Percentiles rank a stretch among this genome's conserved stretches.
Conservation (phyloP, 179 eudicot species). For the Gypsophila paniculata region DNA sequence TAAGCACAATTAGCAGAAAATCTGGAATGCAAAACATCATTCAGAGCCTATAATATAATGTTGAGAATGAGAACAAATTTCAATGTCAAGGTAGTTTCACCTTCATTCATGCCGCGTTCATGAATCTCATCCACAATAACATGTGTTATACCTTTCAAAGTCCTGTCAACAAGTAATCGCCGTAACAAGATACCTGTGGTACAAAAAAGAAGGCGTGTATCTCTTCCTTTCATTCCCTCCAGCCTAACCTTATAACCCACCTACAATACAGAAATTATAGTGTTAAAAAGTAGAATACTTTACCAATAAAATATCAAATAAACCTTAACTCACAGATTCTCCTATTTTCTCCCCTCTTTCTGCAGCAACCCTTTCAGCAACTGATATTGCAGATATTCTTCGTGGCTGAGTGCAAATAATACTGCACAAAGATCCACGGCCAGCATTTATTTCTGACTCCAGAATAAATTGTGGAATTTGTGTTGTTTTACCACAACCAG, state of each 20-base stretch:
- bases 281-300: background rate
- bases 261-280: constrained; percentile 26
- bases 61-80: constrained; percentile 3
- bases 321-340: constrained; percentile 62
- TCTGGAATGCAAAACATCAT: constrained; percentile 40
- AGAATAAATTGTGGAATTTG: constrained; percentile 81
- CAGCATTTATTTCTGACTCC: constrained; percentile 67
- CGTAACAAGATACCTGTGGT: constrained; percentile 80
- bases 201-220: constrained; percentile 75
- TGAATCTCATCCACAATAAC: constrained; percentile 83
- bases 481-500: constrained; percentile 88
- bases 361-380: constrained; percentile 75
- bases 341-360: constrained; percentile 85
- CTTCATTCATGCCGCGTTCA: constrained; percentile 92
- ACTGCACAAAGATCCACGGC: constrained; percentile 61
- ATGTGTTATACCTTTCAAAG: constrained; percentile 70
- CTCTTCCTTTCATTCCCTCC: constrained; percentile 82
- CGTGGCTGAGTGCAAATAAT: constrained; percentile 84
- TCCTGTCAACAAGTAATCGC: constrained; percentile 67
- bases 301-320: background rate
- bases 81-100: constrained; percentile 29
- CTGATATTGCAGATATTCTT: constrained; percentile 78
- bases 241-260: constrained; percentile 85
- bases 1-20: constrained; percentile 73
- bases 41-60: constrained; percentile 8